Evolutionary conservation across 1,284 basidiomycete genomes (phyloP).

Genomic region (Ustilago sp.): DNA sequence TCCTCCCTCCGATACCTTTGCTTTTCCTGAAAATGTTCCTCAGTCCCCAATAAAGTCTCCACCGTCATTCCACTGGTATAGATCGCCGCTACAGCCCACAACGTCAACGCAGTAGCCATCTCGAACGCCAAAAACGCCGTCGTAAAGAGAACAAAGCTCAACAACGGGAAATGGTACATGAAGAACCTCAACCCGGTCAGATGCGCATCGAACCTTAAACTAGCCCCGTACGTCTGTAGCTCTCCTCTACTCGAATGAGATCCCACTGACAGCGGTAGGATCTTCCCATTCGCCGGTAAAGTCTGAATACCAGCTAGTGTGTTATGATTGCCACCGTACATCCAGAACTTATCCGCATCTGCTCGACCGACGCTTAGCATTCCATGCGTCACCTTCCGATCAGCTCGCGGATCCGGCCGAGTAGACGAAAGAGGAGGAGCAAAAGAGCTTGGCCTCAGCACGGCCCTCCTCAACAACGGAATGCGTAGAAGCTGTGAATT

Average conservation of each 20-base stretch:
- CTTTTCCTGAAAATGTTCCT: constrained; percentile 39
- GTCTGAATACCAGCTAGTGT: constrained; percentile 34
- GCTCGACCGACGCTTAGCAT: constrained; percentile 53
- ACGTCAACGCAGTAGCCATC: constrained; percentile 59
- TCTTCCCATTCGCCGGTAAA: constrained; percentile 20
- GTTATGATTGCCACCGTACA: constrained; percentile 53
- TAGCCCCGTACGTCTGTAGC: constrained; percentile 60
- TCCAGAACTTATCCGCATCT: constrained; percentile 59
- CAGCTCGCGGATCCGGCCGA: constrained; percentile 24
- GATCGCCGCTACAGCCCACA: constrained; percentile 61
- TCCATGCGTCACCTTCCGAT: constrained; percentile 48
- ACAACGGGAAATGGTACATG: constrained; percentile 65
- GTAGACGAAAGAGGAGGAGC: constrained; percentile 31
- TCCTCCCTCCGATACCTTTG: constrained; percentile 5
- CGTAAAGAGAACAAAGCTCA: constrained; percentile 62
- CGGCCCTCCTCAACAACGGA: constrained; percentile 49
- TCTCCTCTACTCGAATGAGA: constrained; percentile 57
- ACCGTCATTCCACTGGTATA: constrained; percentile 56
- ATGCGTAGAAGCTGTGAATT: constrained; percentile 58
- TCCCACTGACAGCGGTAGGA: constrained; percentile 32
- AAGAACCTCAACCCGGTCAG: constrained; percentile 63
- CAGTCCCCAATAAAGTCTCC: constrained; percentile 22
- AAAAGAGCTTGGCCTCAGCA: constrained; percentile 47
- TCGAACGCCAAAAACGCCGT: constrained; percentile 62
- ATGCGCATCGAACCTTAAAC: constrained; percentile 65